Percentiles rank a stretch among this genome's conserved stretches.
Conservation (phyloP, 306 rosid species). For the Quercus gilva region DNA sequence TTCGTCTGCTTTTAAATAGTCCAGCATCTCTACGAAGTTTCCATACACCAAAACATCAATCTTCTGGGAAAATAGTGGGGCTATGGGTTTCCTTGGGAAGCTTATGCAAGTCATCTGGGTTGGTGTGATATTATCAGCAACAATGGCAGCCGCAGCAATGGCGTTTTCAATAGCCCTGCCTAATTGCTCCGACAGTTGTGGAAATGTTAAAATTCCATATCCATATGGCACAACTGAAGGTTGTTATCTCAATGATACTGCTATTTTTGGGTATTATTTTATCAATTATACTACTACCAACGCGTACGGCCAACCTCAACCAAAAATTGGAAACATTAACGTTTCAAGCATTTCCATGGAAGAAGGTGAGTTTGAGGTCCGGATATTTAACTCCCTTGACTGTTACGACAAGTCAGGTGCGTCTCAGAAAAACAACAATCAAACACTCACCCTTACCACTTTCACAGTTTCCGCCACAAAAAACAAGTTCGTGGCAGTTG, state of each 20-base stretch:
- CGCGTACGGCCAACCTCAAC: neutral
- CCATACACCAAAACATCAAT: too few species aligned
- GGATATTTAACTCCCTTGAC: neutral
- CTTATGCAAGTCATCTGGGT: neutral
- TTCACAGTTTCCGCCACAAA: constrained; percentile 2
- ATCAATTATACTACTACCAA: constrained; percentile 5
- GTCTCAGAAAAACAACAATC: accelerated
- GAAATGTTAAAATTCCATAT: constrained; percentile 36
- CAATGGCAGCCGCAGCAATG: too few species aligned
- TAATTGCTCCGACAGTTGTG: constrained; percentile 29
- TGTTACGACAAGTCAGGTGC: neutral
- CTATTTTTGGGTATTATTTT: neutral
- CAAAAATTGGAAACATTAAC: accelerated
- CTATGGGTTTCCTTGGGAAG: neutral
- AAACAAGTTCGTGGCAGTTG: too few species aligned
- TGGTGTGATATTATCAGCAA: too few species aligned
- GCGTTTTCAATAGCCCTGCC: neutral
- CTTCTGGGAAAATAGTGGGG: too few species aligned
- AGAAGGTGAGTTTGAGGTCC: neutral
- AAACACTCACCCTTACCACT: neutral
- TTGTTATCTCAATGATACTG: neutral
- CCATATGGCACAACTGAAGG: constrained; percentile 31
- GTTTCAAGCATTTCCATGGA: constrained; percentile 10
- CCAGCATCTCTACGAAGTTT: too few species aligned
- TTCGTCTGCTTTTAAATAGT: too few species aligned